A percentile compares a stretch with the other conserved stretches of the same genome.
These are phyloP conservation scores for Pilaira anomala DNA, from an alignment of 192 early-diverging fungal species.

Conservation along the genomic window DNA sequence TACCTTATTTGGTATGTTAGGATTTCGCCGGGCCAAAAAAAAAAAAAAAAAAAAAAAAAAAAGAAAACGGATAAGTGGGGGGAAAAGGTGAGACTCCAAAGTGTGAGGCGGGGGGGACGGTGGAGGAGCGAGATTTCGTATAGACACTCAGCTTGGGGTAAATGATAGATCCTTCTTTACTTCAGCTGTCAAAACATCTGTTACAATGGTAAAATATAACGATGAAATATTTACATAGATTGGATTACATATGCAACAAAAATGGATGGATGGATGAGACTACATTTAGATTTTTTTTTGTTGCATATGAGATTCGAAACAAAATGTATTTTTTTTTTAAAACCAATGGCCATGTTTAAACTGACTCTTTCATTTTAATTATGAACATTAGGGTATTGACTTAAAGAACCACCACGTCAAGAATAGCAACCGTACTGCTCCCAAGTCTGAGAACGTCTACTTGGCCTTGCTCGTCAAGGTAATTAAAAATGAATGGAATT, in stretches of 20 bases:
- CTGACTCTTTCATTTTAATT: background rate
- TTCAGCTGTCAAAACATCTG: constrained; percentile 23
- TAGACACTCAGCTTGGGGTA: too few relatives aligned
- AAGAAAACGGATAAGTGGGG: too few relatives aligned
- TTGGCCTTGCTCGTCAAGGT: constrained; percentile 97
- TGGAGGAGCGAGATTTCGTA: too few relatives aligned
- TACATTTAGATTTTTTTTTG: background rate
- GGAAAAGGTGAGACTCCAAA: too few relatives aligned
- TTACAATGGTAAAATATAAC: constrained; percentile 11
- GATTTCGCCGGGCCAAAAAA: too few relatives aligned
- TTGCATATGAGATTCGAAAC: background rate
- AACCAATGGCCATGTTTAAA: background rate
- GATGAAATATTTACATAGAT: background rate
- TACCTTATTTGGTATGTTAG: too few relatives aligned
- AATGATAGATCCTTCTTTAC: constrained; percentile 19
- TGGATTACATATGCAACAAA: background rate
- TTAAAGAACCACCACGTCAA: constrained; percentile 98
- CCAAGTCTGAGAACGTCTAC: constrained; percentile 96
- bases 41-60: too few relatives aligned
- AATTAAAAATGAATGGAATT: constrained; percentile 27
- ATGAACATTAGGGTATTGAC: constrained; percentile 86
- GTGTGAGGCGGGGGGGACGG: too few relatives aligned
- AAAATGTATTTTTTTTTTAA: background rate
- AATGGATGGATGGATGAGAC: constrained; percentile 3
- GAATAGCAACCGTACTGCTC: constrained; percentile 85